These are phyloP conservation scores for Cryptococcus sp. DNA, from an alignment of 1,284 basidiomycete genomes.

Conservation along the genomic window DNA sequence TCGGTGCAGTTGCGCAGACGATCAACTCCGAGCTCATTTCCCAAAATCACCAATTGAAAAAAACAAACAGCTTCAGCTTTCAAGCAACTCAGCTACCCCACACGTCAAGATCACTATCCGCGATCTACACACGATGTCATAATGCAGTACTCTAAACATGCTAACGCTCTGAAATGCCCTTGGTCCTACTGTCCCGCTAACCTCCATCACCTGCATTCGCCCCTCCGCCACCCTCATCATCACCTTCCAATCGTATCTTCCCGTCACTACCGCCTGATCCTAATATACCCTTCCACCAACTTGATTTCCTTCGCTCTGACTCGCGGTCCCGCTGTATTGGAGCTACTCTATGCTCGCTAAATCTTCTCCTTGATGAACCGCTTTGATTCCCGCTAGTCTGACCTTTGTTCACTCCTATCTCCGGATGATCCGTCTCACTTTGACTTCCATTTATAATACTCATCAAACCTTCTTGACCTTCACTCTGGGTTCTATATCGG, in stretches of 20 bases:
- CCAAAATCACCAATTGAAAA: too few species aligned
- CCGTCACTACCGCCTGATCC: slow-evolving; percentile 1
- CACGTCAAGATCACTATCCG: too few species aligned
- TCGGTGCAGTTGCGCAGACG: too few species aligned
- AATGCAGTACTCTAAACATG: too few species aligned
- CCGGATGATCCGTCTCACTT: background rate
- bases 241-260: slow-evolving; percentile 3
- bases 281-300: slow-evolving; percentile 3
- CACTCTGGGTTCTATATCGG: slow-evolving; percentile 20
- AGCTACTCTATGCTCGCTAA: background rate
- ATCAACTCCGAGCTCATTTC: too few species aligned
- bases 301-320: background rate
- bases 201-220: background rate
- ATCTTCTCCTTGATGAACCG: background rate
- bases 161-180: too few species aligned
- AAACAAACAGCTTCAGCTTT: too few species aligned
- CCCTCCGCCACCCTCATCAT: background rate
- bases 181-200: too few species aligned
- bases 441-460: slow-evolving; percentile 19
- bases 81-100: too few species aligned
- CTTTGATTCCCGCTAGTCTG: background rate
- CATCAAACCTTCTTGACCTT: slow-evolving; percentile 18
- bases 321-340: background rate
- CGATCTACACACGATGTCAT: too few species aligned
- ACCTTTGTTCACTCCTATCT: background rate